Conservation (phyloP, 352 stramenopile genomes). For the Discostella stelligera region DNA sequence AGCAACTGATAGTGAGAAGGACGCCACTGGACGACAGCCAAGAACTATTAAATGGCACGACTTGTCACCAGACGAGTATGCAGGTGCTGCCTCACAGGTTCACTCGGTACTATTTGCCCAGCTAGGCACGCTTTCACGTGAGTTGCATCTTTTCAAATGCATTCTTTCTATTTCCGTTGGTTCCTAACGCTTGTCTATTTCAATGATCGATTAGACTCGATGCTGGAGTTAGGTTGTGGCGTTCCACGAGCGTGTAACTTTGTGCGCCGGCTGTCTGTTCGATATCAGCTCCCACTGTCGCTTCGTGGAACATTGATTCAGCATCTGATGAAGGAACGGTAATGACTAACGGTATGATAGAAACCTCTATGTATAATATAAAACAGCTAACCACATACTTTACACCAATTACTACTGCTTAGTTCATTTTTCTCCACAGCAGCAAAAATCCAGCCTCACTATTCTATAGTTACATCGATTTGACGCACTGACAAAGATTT, state of each 20-base stretch:
- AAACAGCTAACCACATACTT: too few species aligned
- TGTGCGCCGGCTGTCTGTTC: conserved; percentile 65
- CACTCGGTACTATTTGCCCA: conserved; percentile 76
- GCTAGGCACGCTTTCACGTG: conserved; percentile 59
- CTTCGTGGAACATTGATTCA: conserved; percentile 66
- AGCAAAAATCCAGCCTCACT: background rate
- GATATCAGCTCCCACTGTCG: conserved; percentile 66
- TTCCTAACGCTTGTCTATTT: background rate
- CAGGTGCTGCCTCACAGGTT: conserved; percentile 67
- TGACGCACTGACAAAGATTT: background rate
- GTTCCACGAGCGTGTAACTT: conserved; percentile 60
- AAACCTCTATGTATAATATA: too few species aligned
- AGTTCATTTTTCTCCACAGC: background rate
- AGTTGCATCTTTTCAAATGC: conserved; percentile 6
- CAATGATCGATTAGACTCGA: conserved; percentile 41
- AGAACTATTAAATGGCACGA: conserved; percentile 73
- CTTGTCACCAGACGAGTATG: conserved; percentile 52
- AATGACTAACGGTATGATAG: too few species aligned
- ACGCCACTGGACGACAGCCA: conserved; percentile 1
- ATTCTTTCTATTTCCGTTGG: background rate
- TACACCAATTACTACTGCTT: background rate
- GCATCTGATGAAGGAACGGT: conserved; percentile 51
- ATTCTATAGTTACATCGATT: background rate
- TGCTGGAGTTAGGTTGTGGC: conserved; percentile 71
- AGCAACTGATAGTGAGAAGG: conserved; percentile 27